Conservation (phyloP, 345 rosid genomes). For the Corchorus capsularis region DNA sequence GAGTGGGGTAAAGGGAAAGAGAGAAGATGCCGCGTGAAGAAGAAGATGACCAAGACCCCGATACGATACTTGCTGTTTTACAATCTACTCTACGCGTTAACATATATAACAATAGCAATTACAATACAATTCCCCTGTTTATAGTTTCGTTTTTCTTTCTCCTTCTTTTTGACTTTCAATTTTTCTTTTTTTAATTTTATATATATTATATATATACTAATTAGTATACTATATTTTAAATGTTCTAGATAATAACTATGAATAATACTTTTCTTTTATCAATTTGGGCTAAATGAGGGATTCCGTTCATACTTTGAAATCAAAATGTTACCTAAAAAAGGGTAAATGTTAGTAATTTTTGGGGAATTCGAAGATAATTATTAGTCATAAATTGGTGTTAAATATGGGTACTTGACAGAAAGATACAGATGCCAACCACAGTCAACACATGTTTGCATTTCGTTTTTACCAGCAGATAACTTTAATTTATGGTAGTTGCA, state of each 20-base stretch:
- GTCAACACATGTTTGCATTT: background rate
- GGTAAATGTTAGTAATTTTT: no score
- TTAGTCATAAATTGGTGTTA: background rate
- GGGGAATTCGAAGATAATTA: no score
- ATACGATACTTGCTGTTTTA: conserved; percentile 5
- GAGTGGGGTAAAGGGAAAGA: conserved; percentile 13
- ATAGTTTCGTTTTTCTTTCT: background rate
- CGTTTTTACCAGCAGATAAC: no score
- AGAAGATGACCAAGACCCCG: conserved; percentile 31
- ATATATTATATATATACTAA: no score
- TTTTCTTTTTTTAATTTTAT: background rate
- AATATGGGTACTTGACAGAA: background rate
- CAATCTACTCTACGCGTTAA: conserved; percentile 52
- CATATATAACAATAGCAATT: background rate
- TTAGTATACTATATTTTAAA: no score
- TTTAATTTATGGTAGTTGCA: no score
- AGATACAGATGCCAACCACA: background rate
- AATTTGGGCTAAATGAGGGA: no score
- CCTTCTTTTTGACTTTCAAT: background rate
- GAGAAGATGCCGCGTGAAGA: conserved; percentile 54
- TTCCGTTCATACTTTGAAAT: no score
- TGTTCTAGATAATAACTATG: no score
- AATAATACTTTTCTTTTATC: no score
- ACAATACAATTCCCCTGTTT: no score
- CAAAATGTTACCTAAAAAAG: no score